A percentile compares a stretch with the other conserved stretches of the same genome.
Conservation (phyloP, 2,329 filamentous ascomycete species). For the Hymenoscyphus scutula region DNA sequence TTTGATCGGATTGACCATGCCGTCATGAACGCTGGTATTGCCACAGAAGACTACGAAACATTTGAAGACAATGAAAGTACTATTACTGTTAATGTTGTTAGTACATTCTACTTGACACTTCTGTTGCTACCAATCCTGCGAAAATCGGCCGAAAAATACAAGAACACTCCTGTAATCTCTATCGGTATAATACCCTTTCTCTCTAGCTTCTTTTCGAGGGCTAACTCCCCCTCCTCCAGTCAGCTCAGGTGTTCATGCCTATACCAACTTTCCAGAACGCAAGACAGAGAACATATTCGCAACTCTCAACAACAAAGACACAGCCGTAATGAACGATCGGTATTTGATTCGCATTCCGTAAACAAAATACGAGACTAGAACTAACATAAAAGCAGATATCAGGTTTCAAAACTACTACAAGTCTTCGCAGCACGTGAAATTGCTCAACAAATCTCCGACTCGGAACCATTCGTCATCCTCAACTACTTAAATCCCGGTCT, state of each 20-base stretch:
- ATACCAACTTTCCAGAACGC: slow-evolving; percentile 16
- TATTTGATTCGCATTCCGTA: slow-evolving; percentile 30
- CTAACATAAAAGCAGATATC: no score
- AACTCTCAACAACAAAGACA: slow-evolving; percentile 26
- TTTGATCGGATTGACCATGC: slow-evolving; percentile 42
- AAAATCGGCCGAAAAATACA: slow-evolving; percentile 4
- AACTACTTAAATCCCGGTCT: slow-evolving; percentile 8
- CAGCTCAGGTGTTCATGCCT: slow-evolving; percentile 17
- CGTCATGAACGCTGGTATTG: slow-evolving; percentile 38
- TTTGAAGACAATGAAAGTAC: slow-evolving; percentile 23
- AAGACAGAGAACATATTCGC: slow-evolving; percentile 21
- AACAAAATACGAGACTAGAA: no score
- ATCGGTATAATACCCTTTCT: slow-evolving; percentile 1
- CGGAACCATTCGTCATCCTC: no score
- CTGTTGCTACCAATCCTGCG: slow-evolving; percentile 19
- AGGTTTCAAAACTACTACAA: no score
- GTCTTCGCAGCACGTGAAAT: no score
- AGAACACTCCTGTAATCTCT: slow-evolving; percentile 12
- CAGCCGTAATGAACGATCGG: slow-evolving; percentile 20
- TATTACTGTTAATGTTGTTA: slow-evolving; percentile 25
- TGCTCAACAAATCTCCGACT: no score
- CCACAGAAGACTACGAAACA: slow-evolving; percentile 11
- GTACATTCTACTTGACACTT: slow-evolving; percentile 22
- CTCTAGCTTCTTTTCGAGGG: no score
- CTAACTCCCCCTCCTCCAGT: not conserved